A percentile compares a stretch with the other conserved stretches of the same genome.
phyloP scores from a whole-genome alignment of 164 flowering plant genomes.

The Brasenia schreberi region DNA sequence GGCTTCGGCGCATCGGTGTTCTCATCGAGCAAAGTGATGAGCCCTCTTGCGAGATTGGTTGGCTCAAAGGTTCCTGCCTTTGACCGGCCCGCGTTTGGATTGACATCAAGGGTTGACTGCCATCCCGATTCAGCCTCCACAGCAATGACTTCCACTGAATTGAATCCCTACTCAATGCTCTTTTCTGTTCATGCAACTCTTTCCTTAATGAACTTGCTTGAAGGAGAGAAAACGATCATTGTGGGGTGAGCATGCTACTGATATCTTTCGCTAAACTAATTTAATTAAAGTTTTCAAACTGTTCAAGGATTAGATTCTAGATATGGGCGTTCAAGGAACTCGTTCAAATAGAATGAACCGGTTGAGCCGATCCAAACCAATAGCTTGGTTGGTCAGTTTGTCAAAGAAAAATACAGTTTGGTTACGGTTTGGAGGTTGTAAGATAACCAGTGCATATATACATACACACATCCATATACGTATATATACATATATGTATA shows the following conservation, averaged over 20 bases:
- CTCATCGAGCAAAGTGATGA: constrained; percentile 76
- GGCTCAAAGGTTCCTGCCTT: constrained; percentile 80
- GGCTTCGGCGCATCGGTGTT: constrained; percentile 94
- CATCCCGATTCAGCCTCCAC: neutral
- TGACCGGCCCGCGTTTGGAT: constrained; percentile 96
- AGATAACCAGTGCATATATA: too few species aligned
- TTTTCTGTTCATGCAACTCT: constrained; percentile 75
- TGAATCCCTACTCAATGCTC: constrained; percentile 71
- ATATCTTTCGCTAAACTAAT: too few species aligned
- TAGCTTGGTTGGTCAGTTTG: too few species aligned
- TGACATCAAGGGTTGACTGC: constrained; percentile 53
- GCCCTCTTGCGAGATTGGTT: constrained; percentile 42
- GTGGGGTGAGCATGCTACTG: constrained; percentile 37
- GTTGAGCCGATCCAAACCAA: too few species aligned
- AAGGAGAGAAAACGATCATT: constrained; percentile 57
- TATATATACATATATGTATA: too few species aligned
- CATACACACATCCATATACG: too few species aligned
- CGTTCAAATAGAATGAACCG: too few species aligned
- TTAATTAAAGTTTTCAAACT: too few species aligned
- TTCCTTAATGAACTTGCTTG: constrained; percentile 52
- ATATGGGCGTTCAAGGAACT: too few species aligned
- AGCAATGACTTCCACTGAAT: constrained; percentile 15
- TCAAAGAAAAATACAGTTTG: too few species aligned
- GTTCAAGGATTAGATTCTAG: too few species aligned
- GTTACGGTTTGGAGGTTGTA: too few species aligned